Base-by-base conservation (phyloP, 2,329 filamentous ascomycete genomes). In the Bertia moriformis region DNA sequence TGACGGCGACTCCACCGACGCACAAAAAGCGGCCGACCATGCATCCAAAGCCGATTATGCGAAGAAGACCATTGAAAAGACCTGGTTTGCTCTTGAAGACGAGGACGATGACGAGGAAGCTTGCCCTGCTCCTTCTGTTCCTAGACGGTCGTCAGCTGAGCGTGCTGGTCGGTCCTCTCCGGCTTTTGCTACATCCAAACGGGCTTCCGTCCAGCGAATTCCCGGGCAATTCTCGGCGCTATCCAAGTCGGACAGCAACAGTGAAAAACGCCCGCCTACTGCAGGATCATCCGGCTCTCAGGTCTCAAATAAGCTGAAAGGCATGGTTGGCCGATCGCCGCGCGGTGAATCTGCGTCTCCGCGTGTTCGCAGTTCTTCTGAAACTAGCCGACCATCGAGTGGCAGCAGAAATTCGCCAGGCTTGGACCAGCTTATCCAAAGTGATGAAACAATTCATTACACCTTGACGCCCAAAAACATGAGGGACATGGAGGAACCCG, bases 401-500 rank as follows among this genome's bases (percentile, higher is more conserved):
- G 32, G 12, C 32, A 35, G 12, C 17, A 53, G 57, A 22, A 54
- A 60, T 17, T 53, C 53, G 35, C 51, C 55, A 24, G 55, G 58
- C 38, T 49, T 68, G 39, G 65, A 68, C 41, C 55, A 63, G 36
- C 50, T 67, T 39, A 67, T 68, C 42, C 57, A 63, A 37, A 67
- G 64, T 44, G 61, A 67, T 43, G 63, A 66, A 45, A 68, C 65
- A 1, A 58, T 67, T n/a, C 64, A 62, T 46, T 67, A 59, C 45
- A 67, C 65, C 4, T 52, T 67, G 20, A 68, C 65, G 2, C 64
- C 65, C 2, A 55, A 55, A 42, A 65, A 54, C 40, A 62, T 67
- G 49, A 55, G 61, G 39, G 58, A 65, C 40, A 63, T 65, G 48
- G 63, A 65, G 47, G 60, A 63, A 51, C 32, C 32, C 7, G 15